Conservation (phyloP, 768 basidiomycete species). For the Trametes meyenii region DNA sequence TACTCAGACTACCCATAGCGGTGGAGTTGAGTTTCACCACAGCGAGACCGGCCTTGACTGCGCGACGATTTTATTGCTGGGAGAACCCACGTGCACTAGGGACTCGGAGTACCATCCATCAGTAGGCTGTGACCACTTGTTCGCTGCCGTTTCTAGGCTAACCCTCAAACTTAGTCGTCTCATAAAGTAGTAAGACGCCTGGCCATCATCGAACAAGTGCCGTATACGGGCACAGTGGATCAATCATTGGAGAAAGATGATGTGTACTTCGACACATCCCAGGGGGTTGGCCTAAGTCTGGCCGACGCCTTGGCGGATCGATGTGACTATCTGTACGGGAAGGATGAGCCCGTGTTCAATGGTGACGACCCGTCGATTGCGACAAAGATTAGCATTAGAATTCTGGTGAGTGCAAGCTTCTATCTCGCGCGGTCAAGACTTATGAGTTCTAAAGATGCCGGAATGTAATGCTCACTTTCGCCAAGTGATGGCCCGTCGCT, state of each 20-base stretch:
- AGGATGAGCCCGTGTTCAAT: not conserved
- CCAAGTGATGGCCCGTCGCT: conserved; percentile 8
- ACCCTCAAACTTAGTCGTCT: too few species aligned
- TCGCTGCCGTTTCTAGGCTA: too few species aligned
- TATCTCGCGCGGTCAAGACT: not conserved
- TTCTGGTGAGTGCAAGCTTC: not conserved
- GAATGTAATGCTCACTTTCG: not conserved
- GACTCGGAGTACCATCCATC: too few species aligned
- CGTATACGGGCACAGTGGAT: not conserved
- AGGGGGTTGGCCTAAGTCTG: not conserved
- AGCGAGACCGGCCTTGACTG: too few species aligned
- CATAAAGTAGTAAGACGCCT: too few species aligned
- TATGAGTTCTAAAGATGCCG: not conserved
- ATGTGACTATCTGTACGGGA: not conserved
- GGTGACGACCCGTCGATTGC: not conserved
- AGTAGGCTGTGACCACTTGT: too few species aligned
- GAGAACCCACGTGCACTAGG: too few species aligned
- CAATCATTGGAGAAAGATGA: not conserved
- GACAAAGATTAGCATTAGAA: conserved; percentile 5
- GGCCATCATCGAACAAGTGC: not conserved
- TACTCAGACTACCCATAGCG: too few species aligned
- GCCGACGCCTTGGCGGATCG: not conserved
- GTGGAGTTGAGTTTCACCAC: too few species aligned
- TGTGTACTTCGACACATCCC: not conserved
- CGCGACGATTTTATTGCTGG: too few species aligned